These are phyloP conservation scores for Ophiocordyceps camponoti-leonardi DNA, from an alignment of 2,329 filamentous ascomycete genomes.

Conservation along the genomic window DNA sequence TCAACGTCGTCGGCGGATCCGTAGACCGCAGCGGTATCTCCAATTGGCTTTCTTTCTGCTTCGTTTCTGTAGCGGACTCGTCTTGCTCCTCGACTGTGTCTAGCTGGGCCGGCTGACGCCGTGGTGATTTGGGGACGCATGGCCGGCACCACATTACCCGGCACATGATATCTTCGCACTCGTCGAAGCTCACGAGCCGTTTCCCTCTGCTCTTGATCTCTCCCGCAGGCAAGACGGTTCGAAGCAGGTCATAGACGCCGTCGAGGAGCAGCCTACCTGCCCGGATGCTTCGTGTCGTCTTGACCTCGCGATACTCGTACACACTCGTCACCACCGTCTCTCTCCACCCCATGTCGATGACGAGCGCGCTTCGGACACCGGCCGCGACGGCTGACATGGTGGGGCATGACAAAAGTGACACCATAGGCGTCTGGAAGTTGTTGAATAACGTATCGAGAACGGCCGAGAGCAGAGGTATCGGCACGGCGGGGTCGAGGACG, in stretches of 20 bases:
- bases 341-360: conserved; percentile 84
- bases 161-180: conserved; percentile 63
- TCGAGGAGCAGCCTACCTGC: conserved; percentile 57
- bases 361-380: conserved; percentile 68
- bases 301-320: conserved; percentile 79
- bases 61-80: conserved; percentile 25
- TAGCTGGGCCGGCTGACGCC: conserved; percentile 19
- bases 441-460: conserved; percentile 65
- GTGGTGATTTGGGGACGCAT: conserved; percentile 13
- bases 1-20: conserved; percentile 33
- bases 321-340: conserved; percentile 76
- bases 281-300: conserved; percentile 50
- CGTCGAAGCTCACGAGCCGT: conserved; percentile 47
- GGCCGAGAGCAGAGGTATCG: conserved; percentile 60
- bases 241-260: conserved; percentile 48
- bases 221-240: conserved; percentile 11
- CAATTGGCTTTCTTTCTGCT: conserved; percentile 11
- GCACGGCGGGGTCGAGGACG: conserved; percentile 60
- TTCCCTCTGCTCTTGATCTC: conserved; percentile 12
- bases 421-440: conserved; percentile 60
- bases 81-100: conserved; percentile 40
- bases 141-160: conserved; percentile 60
- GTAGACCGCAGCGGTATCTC: conserved; percentile 29
- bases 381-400: conserved; percentile 61
- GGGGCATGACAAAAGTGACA: conserved; percentile 66